phyloP scores from a whole-genome alignment of 352 stramenopile genomes.

The Globisporangium viniferum region DNA sequence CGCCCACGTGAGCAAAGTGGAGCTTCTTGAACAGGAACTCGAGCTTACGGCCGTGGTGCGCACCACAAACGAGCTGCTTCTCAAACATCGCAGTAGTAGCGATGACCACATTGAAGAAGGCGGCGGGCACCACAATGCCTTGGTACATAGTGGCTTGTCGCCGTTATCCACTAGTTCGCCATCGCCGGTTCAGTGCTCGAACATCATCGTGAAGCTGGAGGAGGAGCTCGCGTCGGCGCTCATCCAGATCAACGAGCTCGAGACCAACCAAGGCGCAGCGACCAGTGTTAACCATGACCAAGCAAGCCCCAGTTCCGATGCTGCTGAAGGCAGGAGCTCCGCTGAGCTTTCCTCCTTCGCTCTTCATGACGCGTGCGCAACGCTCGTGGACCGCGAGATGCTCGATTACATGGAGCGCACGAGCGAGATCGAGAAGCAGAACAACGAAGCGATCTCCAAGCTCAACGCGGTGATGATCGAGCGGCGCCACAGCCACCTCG shows the following conservation, averaged over 20 bases:
- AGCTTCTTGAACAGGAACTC: constrained; percentile 16
- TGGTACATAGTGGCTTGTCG: not conserved
- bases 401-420: constrained; percentile 16
- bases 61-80: constrained; percentile 15
- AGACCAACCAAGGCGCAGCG: constrained; percentile 1
- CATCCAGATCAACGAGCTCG: constrained; percentile 22
- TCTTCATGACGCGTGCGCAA: not conserved
- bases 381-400: constrained; percentile 10
- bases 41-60: constrained; percentile 12
- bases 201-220: constrained; percentile 27
- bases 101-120: not conserved
- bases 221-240: constrained; percentile 24
- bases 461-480: constrained; percentile 8
- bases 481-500: constrained; percentile 1
- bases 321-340: not conserved
- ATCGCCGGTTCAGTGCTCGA: constrained; percentile 7
- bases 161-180: not conserved
- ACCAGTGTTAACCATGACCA: not conserved
- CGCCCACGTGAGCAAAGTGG: constrained; percentile 7
- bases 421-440: constrained; percentile 20
- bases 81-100: not conserved
- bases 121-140: not conserved
- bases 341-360: not conserved
- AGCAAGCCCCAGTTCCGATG: not conserved
- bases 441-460: constrained; percentile 14